phyloP scores from a whole-genome alignment of 371 early-diverging fungal genomes.

The Mucor mucedo region DNA sequence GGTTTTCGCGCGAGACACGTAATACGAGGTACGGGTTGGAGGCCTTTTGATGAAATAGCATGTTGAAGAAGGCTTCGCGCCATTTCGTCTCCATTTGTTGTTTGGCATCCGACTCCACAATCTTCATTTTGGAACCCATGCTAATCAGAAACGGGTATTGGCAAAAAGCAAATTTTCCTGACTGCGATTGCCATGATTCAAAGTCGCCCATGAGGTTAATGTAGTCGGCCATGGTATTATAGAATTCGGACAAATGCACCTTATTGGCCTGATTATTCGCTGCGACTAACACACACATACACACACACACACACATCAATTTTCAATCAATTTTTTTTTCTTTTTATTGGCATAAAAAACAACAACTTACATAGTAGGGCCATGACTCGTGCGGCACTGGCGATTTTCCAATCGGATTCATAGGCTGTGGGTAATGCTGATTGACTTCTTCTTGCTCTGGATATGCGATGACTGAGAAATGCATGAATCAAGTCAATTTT shows the following conservation, averaged over 20 bases:
- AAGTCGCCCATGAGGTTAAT: slow-evolving; percentile 84
- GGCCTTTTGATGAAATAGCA: slow-evolving; percentile 72
- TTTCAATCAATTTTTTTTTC: no score
- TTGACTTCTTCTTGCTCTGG: slow-evolving; percentile 58
- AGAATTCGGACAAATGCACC: slow-evolving; percentile 76
- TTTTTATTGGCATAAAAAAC: no score
- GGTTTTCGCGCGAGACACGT: slow-evolving; percentile 79
- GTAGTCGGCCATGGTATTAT: slow-evolving; percentile 85
- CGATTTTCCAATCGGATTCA: slow-evolving; percentile 84
- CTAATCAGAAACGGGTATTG: slow-evolving; percentile 90
- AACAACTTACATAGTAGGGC: slow-evolving; percentile 71
- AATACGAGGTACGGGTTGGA: slow-evolving; percentile 82
- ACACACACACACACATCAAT: no score
- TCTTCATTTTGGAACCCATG: slow-evolving; percentile 84
- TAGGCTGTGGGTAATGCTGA: slow-evolving; percentile 52
- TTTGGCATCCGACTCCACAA: slow-evolving; percentile 87
- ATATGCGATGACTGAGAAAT: slow-evolving; percentile 80
- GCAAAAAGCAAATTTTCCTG: slow-evolving; percentile 84
- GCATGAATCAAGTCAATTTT: slow-evolving; percentile 81
- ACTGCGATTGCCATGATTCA: slow-evolving; percentile 81
- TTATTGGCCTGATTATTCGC: slow-evolving; percentile 66
- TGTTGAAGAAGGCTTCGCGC: slow-evolving; percentile 82
- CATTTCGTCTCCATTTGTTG: slow-evolving; percentile 85
- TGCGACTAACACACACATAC: slow-evolving; percentile 49
- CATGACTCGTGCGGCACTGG: slow-evolving; percentile 90